A percentile compares a stretch with the other conserved stretches of the same genome.
phyloP scores from a whole-genome alignment of 73 alveolate genomes.

The Paramecium biaurelia region DNA sequence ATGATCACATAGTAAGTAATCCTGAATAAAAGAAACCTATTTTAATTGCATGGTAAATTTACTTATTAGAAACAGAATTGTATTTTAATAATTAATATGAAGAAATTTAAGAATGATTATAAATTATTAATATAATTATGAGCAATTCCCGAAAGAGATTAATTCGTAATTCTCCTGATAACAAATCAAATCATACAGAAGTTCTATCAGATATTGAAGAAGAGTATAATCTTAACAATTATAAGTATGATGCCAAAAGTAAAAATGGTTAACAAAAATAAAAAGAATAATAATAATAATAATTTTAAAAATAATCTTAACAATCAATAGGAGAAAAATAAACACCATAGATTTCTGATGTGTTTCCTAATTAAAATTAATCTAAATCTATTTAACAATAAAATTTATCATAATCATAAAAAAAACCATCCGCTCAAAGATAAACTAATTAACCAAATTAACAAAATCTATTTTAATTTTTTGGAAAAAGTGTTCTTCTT shows the following conservation, averaged over 20 bases:
- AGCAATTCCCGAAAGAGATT: conserved; percentile 37
- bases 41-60: neutral
- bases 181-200: conserved; percentile 1
- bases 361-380: neutral
- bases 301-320: neutral
- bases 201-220: neutral
- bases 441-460: neutral
- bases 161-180: neutral
- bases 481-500: neutral
- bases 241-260: neutral
- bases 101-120: conserved; percentile 21
- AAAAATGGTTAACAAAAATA: neutral
- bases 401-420: neutral
- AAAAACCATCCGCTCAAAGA: conserved; percentile 28
- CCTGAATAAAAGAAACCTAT: neutral
- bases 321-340: neutral
- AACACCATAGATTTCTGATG: neutral
- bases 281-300: neutral
- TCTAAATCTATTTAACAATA: neutral
- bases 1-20: neutral
- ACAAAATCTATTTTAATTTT: neutral
- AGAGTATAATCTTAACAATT: neutral
- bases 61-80: neutral
- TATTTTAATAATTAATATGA: neutral
- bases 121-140: neutral